Evolutionary conservation across 1,139 yeast species (phyloP).

Genomic region (Taiozyma onychis): DNA sequence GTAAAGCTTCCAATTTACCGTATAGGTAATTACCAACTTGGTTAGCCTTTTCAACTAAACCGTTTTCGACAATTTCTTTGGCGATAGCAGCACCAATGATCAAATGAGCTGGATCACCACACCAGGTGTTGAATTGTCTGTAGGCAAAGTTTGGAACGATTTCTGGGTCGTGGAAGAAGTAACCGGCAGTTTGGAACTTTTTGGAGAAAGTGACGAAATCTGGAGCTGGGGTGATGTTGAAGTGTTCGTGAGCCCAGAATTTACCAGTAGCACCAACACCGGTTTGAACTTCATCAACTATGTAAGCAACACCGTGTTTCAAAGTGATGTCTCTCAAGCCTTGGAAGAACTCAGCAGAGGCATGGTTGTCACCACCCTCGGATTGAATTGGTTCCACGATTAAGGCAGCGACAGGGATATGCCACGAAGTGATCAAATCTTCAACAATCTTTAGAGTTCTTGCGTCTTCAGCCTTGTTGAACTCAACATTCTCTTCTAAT

Average conservation of each 20-base stretch:
- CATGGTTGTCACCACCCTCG: slow-evolving; percentile 76
- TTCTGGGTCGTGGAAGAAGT: slow-evolving; percentile 59
- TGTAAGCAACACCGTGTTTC: slow-evolving; percentile 54
- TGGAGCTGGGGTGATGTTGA: slow-evolving; percentile 57
- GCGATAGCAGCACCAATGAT: slow-evolving; percentile 59
- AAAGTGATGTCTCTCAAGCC: slow-evolving; percentile 57
- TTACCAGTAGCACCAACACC: slow-evolving; percentile 73
- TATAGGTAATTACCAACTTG: slow-evolving; percentile 58
- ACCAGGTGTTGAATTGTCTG: slow-evolving; percentile 82
- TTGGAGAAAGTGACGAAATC: slow-evolving; percentile 74
- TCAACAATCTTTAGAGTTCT: slow-evolving; percentile 56
- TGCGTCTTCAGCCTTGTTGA: slow-evolving; percentile 55
- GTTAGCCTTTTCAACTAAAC: slow-evolving; percentile 45
- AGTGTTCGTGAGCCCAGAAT: slow-evolving; percentile 72
- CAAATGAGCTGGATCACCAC: slow-evolving; percentile 74
- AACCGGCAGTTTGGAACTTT: slow-evolving; percentile 77
- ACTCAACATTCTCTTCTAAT: slow-evolving; percentile 43
- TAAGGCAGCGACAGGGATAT: slow-evolving; percentile 58
- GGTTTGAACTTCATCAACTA: slow-evolving; percentile 71
- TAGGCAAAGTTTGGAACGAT: slow-evolving; percentile 59
- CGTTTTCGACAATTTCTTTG: slow-evolving; percentile 47
- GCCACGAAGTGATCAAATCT: slow-evolving; percentile 40
- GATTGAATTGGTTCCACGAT: slow-evolving; percentile 72
- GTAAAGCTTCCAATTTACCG: slow-evolving; percentile 38
- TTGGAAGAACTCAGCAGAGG: slow-evolving; percentile 53